phyloP scores from a whole-genome alignment of 768 basidiomycete genomes.

The Nidula microcarpa region DNA sequence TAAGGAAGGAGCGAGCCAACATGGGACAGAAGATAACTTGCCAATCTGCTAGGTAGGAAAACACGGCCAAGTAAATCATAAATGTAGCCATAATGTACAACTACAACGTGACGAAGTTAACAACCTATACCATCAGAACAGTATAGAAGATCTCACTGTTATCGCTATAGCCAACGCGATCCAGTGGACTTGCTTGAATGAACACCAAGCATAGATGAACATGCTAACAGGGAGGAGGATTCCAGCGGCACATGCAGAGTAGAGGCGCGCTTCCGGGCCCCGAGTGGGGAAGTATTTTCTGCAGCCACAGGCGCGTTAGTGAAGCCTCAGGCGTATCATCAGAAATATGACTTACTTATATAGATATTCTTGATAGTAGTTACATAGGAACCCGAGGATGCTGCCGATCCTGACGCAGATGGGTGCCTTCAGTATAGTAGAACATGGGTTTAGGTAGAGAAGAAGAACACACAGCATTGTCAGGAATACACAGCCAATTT shows the following conservation, averaged over 20 bases:
- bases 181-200: constrained; percentile 55
- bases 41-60: constrained; percentile 11
- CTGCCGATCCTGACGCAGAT: constrained; percentile 44
- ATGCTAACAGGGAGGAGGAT: constrained; percentile 55
- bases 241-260: constrained; percentile 50
- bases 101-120: constrained; percentile 15
- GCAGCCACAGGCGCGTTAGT: neutral
- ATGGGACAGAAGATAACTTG: no score
- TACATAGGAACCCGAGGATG: constrained; percentile 41
- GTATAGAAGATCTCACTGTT: constrained; percentile 18
- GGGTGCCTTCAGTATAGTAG: neutral
- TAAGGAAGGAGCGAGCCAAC: no score
- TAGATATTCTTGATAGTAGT: constrained; percentile 44
- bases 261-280: constrained; percentile 60
- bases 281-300: constrained; percentile 29
- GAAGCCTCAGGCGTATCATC: neutral
- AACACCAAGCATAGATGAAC: constrained; percentile 74
- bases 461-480: constrained; percentile 45
- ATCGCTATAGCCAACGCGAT: constrained; percentile 56
- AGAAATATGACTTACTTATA: constrained; percentile 39
- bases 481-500: constrained; percentile 58
- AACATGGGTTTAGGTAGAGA: neutral
- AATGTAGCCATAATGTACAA: constrained; percentile 49
- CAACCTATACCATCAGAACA: neutral
- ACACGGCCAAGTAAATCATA: constrained; percentile 56